Evolutionary conservation across 202 grass and related monocot species (phyloP).

Genomic region (Carex arenaria): DNA sequence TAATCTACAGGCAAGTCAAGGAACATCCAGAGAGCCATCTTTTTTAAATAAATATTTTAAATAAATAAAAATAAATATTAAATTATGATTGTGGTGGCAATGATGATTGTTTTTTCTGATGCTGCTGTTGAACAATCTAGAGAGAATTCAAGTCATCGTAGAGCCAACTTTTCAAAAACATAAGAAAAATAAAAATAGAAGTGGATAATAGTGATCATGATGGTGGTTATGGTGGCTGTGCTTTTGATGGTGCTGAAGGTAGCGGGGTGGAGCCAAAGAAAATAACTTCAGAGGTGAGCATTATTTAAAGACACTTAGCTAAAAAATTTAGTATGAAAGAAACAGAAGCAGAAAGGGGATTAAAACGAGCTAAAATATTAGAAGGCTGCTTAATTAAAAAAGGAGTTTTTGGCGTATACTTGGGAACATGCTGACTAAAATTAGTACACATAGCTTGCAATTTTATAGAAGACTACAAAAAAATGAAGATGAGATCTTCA

Average conservation of each 20-base stretch:
- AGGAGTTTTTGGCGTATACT: neutral
- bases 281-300: neutral
- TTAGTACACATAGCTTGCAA: neutral
- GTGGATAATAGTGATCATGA: neutral
- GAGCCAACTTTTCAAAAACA: neutral
- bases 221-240: neutral
- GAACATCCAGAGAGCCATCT: neutral
- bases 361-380: neutral
- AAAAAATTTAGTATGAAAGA: neutral
- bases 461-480: too few species aligned
- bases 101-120: neutral
- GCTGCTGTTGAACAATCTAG: neutral
- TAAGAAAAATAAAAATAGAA: neutral
- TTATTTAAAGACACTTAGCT: neutral
- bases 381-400: neutral
- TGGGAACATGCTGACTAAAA: neutral
- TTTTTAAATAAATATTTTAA: neutral
- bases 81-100: neutral
- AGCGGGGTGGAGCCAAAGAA: neutral
- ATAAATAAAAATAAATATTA: neutral
- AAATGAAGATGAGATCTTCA: neutral
- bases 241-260: neutral
- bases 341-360: neutral
- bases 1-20: slow-evolving; percentile 6
- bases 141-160: neutral